Conservation (phyloP, 495 filamentous ascomycete genomes). For the Talaromyces liani region DNA sequence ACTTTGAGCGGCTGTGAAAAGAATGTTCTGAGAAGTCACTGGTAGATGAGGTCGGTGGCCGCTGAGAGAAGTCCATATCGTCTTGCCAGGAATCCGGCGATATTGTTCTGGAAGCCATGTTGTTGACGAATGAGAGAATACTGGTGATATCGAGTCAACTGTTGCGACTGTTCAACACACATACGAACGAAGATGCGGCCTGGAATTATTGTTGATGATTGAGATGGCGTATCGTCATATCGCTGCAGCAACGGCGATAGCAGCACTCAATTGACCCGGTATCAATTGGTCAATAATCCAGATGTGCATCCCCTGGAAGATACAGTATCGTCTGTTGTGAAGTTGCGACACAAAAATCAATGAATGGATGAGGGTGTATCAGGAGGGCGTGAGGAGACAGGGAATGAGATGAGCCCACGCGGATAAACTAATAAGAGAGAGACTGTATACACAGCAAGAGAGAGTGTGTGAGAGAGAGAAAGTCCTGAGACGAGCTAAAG, state of each 20-base stretch:
- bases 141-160: neutral
- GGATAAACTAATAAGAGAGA: neutral
- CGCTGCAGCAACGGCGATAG: neutral
- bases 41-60: slow-evolving; percentile 29
- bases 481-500: neutral
- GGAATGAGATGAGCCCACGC: neutral
- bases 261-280: neutral
- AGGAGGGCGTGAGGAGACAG: neutral
- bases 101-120: slow-evolving; percentile 2
- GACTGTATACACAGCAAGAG: slow-evolving; percentile 4
- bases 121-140: neutral
- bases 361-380: neutral
- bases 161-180: neutral
- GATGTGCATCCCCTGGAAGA: neutral
- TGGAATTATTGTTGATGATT: neutral
- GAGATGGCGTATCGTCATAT: neutral
- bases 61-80: slow-evolving; percentile 16
- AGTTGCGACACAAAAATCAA: neutral
- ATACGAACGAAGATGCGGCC: neutral
- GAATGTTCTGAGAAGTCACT: slow-evolving; percentile 32
- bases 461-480: slow-evolving; percentile 3
- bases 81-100: slow-evolving; percentile 11
- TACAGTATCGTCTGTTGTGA: neutral
- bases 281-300: neutral
- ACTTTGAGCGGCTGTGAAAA: slow-evolving; percentile 34